These are phyloP conservation scores for Pseudogymnoascus sp. DNA, from an alignment of 2,329 filamentous ascomycete genomes.

Conservation along the genomic window DNA sequence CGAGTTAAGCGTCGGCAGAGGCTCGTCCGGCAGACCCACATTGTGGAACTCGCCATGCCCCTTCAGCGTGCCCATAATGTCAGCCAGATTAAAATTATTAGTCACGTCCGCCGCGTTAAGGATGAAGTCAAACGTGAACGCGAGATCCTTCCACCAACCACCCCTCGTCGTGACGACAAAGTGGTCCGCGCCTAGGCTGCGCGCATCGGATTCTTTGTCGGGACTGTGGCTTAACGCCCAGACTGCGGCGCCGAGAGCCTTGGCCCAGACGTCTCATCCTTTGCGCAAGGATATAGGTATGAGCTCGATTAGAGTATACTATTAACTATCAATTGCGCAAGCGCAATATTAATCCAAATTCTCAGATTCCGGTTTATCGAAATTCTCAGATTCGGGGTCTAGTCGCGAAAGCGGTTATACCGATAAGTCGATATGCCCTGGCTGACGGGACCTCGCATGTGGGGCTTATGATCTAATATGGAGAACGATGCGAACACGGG, in stretches of 20 bases:
- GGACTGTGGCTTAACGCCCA: conserved; percentile 54
- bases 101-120: conserved; percentile 43
- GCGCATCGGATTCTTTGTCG: conserved; percentile 49
- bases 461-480: no score
- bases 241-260: conserved; percentile 60
- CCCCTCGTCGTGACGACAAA: conserved; percentile 45
- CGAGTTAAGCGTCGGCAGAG: conserved; percentile 37
- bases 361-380: no score
- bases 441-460: no score
- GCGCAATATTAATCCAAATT: no score
- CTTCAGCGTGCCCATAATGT: conserved; percentile 43
- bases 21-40: conserved; percentile 47
- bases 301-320: no score
- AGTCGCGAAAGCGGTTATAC: no score
- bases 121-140: conserved; percentile 44
- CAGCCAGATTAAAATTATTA: conserved; percentile 45
- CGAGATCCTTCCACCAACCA: no score
- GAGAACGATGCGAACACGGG: no score
- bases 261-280: conserved; percentile 54
- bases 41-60: conserved; percentile 50
- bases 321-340: no score
- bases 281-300: no score
- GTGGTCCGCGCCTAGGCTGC: conserved; percentile 50
- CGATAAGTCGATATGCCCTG: no score
- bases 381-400: no score